Conservation (phyloP, 306 rosid species). For the Fragaria nilgerrensis region DNA sequence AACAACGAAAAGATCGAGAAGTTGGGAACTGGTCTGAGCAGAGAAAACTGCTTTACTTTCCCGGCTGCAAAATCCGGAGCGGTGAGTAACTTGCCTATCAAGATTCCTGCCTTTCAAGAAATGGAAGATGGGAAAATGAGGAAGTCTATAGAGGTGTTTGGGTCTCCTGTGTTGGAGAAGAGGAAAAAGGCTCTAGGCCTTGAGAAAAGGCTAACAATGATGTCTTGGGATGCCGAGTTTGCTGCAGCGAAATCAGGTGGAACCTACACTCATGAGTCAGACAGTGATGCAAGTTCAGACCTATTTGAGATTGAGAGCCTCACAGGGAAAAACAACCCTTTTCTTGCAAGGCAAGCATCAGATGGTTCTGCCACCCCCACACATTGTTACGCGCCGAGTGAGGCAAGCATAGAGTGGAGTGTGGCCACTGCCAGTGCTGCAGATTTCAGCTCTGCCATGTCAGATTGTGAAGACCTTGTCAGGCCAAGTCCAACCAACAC, state of each 20-base stretch:
- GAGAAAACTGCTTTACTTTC: conserved; percentile 35
- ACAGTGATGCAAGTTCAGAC: conserved; percentile 94
- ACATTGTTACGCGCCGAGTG: conserved; percentile 83
- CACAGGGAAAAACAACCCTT: conserved; percentile 46
- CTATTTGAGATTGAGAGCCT: conserved; percentile 83
- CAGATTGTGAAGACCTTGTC: conserved; percentile 68
- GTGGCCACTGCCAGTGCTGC: conserved; percentile 86
- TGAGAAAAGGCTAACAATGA: conserved; percentile 47
- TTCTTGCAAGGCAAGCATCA: conserved; percentile 44
- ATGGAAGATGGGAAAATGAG: conserved; percentile 20
- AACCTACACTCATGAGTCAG: conserved; percentile 44
- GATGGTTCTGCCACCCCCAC: conserved; percentile 66
- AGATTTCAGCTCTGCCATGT: conserved; percentile 53
- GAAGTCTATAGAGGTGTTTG: conserved; percentile 75
- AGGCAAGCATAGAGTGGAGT: conserved; percentile 96
- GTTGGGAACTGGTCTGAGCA: conserved; percentile 23
- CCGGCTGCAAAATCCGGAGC: conserved; percentile 24
- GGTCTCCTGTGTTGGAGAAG: conserved; percentile 51
- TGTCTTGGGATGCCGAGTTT: conserved; percentile 38
- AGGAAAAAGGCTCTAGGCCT: conserved; percentile 55
- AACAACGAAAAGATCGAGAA: conserved; percentile 32
- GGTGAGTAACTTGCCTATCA: conserved; percentile 25
- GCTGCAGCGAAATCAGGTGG: conserved; percentile 27
- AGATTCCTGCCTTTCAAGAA: conserved; percentile 35
- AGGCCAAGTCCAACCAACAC: conserved; percentile 40